These are phyloP conservation scores for Sesbania bispinosa DNA, from an alignment of 306 rosid genomes.

Conservation along the genomic window DNA sequence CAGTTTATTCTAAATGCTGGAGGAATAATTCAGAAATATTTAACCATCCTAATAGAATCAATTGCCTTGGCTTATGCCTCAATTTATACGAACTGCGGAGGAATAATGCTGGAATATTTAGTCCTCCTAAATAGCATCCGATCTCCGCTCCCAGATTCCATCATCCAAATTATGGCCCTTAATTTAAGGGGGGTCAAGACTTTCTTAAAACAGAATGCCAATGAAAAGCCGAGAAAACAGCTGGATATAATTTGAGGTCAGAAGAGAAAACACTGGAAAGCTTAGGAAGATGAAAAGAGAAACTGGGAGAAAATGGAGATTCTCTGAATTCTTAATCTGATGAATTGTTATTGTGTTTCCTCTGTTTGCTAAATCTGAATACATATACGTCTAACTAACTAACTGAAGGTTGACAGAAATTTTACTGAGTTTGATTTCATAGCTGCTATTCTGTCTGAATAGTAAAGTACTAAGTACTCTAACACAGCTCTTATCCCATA, in stretches of 20 bases:
- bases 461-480: background rate
- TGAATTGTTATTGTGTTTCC: background rate
- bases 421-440: background rate
- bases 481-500: background rate
- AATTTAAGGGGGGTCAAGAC: background rate
- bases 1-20: background rate
- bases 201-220: background rate
- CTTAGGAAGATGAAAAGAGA: background rate
- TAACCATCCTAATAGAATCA: background rate
- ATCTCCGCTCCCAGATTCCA: background rate
- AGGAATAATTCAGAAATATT: background rate
- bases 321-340: background rate
- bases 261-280: background rate
- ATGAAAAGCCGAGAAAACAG: background rate
- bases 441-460: background rate
- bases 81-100: background rate
- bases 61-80: background rate
- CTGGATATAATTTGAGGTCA: background rate
- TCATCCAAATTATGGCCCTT: background rate
- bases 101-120: background rate
- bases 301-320: background rate
- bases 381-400: background rate
- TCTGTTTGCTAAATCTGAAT: background rate
- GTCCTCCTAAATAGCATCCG: background rate
- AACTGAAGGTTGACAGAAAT: background rate